Conservation (phyloP, 768 basidiomycete species). For the Piloderma croceum region DNA sequence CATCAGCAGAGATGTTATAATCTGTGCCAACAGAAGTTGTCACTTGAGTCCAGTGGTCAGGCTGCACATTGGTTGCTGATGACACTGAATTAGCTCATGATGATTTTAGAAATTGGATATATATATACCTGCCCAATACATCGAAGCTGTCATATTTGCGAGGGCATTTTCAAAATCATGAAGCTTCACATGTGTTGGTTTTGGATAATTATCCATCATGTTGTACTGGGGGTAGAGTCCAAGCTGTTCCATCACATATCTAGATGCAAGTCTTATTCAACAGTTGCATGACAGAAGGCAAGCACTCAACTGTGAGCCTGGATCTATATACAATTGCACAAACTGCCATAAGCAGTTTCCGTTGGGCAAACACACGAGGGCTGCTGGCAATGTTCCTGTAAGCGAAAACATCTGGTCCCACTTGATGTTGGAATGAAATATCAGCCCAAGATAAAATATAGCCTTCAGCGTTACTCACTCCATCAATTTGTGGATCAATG, state of each 20-base stretch:
- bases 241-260: neutral
- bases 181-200: slow-evolving; percentile 3
- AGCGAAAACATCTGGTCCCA: too few species aligned
- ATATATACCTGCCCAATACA: slow-evolving; percentile 8
- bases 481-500: too few species aligned
- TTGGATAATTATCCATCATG: too few species aligned
- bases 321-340: neutral
- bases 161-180: slow-evolving; percentile 10
- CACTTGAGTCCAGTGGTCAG: too few species aligned
- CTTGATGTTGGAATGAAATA: too few species aligned
- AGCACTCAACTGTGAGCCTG: neutral
- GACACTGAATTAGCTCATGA: neutral
- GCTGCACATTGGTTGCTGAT: neutral
- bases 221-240: neutral
- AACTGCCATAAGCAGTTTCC: too few species aligned
- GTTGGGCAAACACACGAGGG: too few species aligned
- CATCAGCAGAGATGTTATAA: neutral
- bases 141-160: slow-evolving; percentile 4
- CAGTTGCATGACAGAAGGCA: neutral
- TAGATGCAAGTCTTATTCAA: too few species aligned
- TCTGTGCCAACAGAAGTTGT: slow-evolving; percentile 1
- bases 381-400: too few species aligned
- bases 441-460: too few species aligned
- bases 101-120: neutral
- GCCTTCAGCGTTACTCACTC: too few species aligned